Conservation (phyloP, 306 rosid genomes). For the Delonix regia region DNA sequence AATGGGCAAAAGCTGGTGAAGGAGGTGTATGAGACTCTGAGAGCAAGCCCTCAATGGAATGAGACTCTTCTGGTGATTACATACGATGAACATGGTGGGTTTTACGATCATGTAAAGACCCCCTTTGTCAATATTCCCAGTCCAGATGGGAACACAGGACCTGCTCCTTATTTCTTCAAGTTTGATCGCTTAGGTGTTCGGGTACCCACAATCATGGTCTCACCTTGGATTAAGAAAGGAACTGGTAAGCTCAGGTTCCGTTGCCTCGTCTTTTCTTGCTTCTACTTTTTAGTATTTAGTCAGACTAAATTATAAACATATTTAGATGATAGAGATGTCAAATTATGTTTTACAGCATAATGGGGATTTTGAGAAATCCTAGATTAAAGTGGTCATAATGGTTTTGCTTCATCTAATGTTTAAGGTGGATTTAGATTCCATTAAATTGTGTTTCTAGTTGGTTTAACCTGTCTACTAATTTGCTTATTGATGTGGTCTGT, state of each 20-base stretch:
- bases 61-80: conserved; percentile 84
- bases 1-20: conserved; percentile 6
- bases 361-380: conserved; percentile 13
- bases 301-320: conserved; percentile 24
- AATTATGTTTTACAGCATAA: background rate
- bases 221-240: conserved; percentile 99
- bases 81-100: conserved; percentile 97
- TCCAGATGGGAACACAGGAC: conserved; percentile 97
- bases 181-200: conserved; percentile 97
- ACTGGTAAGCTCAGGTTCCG: conserved; percentile 59
- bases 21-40: conserved; percentile 6
- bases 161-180: conserved; percentile 95
- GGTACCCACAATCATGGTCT: conserved; percentile 92
- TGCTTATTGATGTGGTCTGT: conserved; percentile 32
- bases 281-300: background rate
- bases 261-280: conserved; percentile 10
- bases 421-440: conserved; percentile 30
- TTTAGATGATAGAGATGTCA: too few relatives aligned
- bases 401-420: conserved; percentile 15
- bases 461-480: background rate
- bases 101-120: conserved; percentile 85
- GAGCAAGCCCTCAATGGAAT: conserved; percentile 14
- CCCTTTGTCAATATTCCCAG: conserved; percentile 84
- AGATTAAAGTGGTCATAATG: background rate
- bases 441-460: background rate